phyloP scores from a whole-genome alignment of 345 rosid species.

The Turnera subulata region DNA sequence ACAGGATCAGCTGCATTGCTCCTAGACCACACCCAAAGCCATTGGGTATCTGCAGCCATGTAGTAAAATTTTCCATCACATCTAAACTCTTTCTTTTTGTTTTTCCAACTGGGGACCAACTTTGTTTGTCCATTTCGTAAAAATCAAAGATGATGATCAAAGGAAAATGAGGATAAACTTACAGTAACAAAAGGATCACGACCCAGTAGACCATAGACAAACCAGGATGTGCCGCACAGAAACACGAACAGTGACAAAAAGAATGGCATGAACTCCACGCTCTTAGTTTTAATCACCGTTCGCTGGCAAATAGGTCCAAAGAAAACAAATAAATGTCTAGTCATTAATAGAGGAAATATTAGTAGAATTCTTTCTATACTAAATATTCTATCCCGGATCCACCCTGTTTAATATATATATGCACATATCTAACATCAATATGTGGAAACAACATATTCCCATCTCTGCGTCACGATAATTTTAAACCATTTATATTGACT shows the following conservation, averaged over 20 bases:
- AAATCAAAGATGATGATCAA: background rate
- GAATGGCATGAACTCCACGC: conserved; percentile 98
- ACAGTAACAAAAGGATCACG: conserved; percentile 79
- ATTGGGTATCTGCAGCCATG: conserved; percentile 62
- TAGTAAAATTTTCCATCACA: background rate
- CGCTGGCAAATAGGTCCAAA: conserved; percentile 48
- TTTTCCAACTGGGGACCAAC: too few species aligned
- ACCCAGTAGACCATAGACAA: conserved; percentile 81
- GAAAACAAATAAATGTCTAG: background rate
- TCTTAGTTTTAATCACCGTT: conserved; percentile 80
- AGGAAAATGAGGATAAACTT: conserved; percentile 19
- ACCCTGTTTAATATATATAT: too few species aligned
- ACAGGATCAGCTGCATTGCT: conserved; percentile 64
- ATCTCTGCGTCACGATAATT: too few species aligned
- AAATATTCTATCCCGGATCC: too few species aligned
- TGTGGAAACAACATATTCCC: too few species aligned
- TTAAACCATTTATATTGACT: too few species aligned
- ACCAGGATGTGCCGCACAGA: conserved; percentile 96
- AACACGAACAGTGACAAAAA: conserved; percentile 86
- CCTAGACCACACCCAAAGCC: conserved; percentile 88
- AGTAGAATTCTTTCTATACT: too few species aligned
- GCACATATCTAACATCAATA: too few species aligned
- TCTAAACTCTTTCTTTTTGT: too few species aligned
- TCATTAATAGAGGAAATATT: background rate
- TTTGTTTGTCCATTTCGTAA: background rate